Base-by-base conservation (phyloP, 805 yeast species). In the Hermanozyma aechmeae region DNA sequence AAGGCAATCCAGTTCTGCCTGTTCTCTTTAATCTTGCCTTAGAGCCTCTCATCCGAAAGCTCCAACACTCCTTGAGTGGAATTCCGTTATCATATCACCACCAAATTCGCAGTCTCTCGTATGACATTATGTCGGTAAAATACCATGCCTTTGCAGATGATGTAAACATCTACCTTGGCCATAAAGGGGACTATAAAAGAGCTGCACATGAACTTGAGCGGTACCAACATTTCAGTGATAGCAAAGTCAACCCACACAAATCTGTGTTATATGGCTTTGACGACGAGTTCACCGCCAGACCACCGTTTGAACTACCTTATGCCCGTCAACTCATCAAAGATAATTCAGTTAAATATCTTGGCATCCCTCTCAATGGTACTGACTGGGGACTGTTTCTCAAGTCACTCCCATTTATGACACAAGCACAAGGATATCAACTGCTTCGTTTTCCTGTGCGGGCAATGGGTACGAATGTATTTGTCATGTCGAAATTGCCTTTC, bases 111-210 rank as follows among this genome's bases (percentile, higher is more conserved):
- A n/a, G n/a, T n/a, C n/a, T n/a, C n/a, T n/a, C n/a, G n/a, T n/a
- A n/a, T n/a, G 13, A 12, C 8, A 12, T 23, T 13, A 12, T 6
- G 6, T 13, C 7, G 7, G 15, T 23, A 16, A 12, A 13, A 6
- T 23, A 23, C 12, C 25, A 23, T 23, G 25, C 25, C 9, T 23
- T 23, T 13, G 25, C 25, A n/a, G 25, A 23, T 13, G 25, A 23
- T 13, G 25, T 23, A 15, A 23, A 8, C 8, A 13, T 23, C 25
- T 23, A 23, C 16, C 25, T 23, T 23, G 11, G 25, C 6, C n/a
- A 13, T 13, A 10, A 12, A 12, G 6, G 5, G 15, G 25, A 23
- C 25, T 13, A 23, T 13, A 16, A 5, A 9, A 13, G 11, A 6
- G 12, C 16, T 15, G 15, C 14, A 12, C 6, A 5, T 13, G 25